Evolutionary conservation across 805 yeast genomes (phyloP).

Genomic region (Babjeviella inositovora): DNA sequence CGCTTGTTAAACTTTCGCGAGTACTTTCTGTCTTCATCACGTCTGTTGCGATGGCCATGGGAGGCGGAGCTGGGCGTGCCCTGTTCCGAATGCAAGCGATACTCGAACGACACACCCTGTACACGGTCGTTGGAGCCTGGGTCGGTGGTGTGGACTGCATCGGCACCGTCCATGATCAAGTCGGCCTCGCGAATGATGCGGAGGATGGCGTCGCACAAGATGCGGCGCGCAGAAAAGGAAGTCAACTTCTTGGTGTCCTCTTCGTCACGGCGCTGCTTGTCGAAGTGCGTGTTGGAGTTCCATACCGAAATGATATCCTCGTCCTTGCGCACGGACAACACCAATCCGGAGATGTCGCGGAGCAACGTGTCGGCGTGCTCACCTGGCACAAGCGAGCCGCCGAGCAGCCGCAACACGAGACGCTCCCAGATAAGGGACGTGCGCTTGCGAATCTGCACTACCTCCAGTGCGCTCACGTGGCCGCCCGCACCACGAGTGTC

Average conservation of each 20-base stretch:
- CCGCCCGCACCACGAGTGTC: slow-evolving; percentile 3
- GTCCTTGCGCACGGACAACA: slow-evolving; percentile 39
- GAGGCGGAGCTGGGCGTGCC: slow-evolving; percentile 3
- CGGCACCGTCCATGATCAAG: slow-evolving; percentile 17
- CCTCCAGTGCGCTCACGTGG: slow-evolving; percentile 6
- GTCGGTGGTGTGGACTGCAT: slow-evolving; percentile 13
- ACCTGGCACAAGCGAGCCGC: slow-evolving; percentile 30
- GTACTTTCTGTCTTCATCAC: slow-evolving; percentile 1
- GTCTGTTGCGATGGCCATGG: background rate
- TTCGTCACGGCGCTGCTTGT: slow-evolving; percentile 5
- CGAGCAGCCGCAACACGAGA: slow-evolving; percentile 29
- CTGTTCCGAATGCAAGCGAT: slow-evolving; percentile 24
- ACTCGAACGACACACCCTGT: slow-evolving; percentile 26
- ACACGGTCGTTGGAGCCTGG: slow-evolving; percentile 21
- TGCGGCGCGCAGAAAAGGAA: slow-evolving; percentile 24
- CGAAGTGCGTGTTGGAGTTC: slow-evolving; percentile 32
- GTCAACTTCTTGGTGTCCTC: slow-evolving; percentile 13
- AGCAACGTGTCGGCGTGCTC: slow-evolving; percentile 18
- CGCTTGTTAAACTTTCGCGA: slow-evolving; percentile 1
- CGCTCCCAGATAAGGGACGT: slow-evolving; percentile 37
- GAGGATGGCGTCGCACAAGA: slow-evolving; percentile 27
- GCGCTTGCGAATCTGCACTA: slow-evolving; percentile 12
- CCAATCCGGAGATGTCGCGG: slow-evolving; percentile 42
- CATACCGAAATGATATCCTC: slow-evolving; percentile 46
- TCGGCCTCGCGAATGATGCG: slow-evolving; percentile 31